Evolutionary conservation across 2,329 filamentous ascomycete genomes (phyloP).

Genomic region (Colletotrichum orbiculare): DNA sequence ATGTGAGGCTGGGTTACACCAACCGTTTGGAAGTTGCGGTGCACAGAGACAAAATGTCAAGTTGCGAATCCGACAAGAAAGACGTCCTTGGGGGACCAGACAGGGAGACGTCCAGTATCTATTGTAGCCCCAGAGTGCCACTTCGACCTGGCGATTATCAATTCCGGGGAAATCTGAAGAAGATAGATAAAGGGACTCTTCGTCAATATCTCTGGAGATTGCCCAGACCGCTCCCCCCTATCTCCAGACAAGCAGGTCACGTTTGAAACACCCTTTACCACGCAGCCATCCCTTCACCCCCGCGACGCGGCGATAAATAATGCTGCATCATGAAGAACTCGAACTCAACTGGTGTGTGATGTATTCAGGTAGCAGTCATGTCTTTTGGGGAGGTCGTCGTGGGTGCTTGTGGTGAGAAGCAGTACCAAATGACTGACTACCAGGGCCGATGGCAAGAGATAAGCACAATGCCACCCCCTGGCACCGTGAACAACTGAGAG

Average conservation of each 20-base stretch:
- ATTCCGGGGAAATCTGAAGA: slow-evolving; percentile 19
- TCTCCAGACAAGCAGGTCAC: slow-evolving; percentile 26
- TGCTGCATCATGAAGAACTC: slow-evolving; percentile 2
- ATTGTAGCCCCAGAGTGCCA: background rate
- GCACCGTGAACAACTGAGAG: slow-evolving; percentile 7
- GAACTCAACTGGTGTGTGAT: slow-evolving; percentile 11
- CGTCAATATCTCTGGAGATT: background rate
- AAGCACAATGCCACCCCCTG: background rate
- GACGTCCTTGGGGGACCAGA: background rate
- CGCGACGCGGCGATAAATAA: slow-evolving; percentile 15
- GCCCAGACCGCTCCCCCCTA: slow-evolving; percentile 18
- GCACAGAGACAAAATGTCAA: background rate
- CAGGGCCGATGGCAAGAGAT: slow-evolving; percentile 2
- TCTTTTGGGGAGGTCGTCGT: slow-evolving; percentile 3
- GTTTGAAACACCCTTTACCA: slow-evolving; percentile 3
- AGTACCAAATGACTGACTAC: slow-evolving; percentile 4
- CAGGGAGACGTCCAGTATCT: background rate
- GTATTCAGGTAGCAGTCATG: slow-evolving; percentile 9
- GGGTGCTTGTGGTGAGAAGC: background rate
- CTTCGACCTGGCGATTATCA: background rate
- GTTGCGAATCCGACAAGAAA: background rate
- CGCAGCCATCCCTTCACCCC: too few relatives aligned
- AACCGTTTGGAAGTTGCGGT: background rate
- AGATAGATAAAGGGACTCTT: slow-evolving; percentile 8
- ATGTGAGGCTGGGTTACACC: background rate